Base-by-base conservation (phyloP, 768 basidiomycete species). In the Pleurotus citrinopileatus region DNA sequence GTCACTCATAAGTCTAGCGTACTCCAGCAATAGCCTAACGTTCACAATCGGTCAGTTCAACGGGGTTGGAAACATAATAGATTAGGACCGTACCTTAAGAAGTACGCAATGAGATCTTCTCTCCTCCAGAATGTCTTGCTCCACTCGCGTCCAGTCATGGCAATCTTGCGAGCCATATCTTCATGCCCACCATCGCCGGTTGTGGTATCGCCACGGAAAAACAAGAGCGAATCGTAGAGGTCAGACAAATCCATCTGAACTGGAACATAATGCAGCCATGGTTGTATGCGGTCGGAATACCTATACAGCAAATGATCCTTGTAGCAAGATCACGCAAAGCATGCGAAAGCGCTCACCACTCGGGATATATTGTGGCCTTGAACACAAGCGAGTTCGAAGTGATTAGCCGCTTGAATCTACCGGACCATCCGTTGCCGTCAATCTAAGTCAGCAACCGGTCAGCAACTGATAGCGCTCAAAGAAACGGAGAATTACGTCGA, bases 241-340 rank as follows among this genome's bases (percentile, higher is more conserved):
- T 91, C 87, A 0, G 78, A 75, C 9, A 86, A 76, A 57, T 87
- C 84, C 0, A 86, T 55, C 57, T 83, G 79, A 3, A 89, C 72
- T 2, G 88, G 88, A 0, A 90, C 75, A 62, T 89, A 91, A 65
- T 89, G 88, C 8, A 88, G 72, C 86, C 87, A 89, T 0, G 87
- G 84, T 26, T 71, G 75, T 42, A 84, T 70, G 9, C 83, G 77
- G 53, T 83, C 80, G 12, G 67, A 70, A 56, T 70, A 85, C 82
- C 82, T 83, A 57, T 12, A 25, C 23, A 26, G 52, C 27, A 53
- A 12, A 44, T 27, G 54, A 29, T 26, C 47, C 29, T 44, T 36
- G 13, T 34, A 48, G 17, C 46, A 22, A 26, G 37, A 34, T 15
- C 23, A 42, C 51, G 46, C 15, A 6, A 47, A 20, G 50, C 46